Percentiles rank a stretch among this genome's conserved stretches.
phyloP scores from a whole-genome alignment of 306 rosid species.

The Styphnolobium japonicum region DNA sequence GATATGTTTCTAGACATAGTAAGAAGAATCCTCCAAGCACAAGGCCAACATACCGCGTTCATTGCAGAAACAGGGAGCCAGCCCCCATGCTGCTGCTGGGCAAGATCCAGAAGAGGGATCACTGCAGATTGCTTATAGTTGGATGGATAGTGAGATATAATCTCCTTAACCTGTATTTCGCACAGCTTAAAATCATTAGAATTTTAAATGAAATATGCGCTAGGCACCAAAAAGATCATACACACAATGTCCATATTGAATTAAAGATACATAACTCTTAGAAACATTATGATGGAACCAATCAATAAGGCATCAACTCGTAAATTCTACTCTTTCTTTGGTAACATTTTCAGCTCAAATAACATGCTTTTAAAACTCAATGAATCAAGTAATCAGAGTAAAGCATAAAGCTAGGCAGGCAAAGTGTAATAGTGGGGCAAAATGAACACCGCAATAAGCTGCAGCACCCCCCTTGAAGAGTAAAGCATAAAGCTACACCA shows the following conservation, averaged over 20 bases:
- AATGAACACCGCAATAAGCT: not conserved
- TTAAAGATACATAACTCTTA: constrained; percentile 7
- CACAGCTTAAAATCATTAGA: constrained; percentile 15
- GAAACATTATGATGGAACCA: constrained; percentile 1
- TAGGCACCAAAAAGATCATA: not conserved
- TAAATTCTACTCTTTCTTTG: not conserved
- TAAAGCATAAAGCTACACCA: too few species aligned
- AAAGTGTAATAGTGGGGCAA: not conserved
- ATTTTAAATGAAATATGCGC: not conserved
- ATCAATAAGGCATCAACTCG: constrained; percentile 2
- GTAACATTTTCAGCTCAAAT: not conserved
- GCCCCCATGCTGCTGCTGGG: constrained; percentile 99
- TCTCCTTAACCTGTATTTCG: constrained; percentile 69
- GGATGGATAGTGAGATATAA: constrained; percentile 91
- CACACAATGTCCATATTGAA: not conserved
- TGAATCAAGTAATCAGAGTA: not conserved
- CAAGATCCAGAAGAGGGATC: constrained; percentile 95
- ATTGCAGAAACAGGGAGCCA: constrained; percentile 99
- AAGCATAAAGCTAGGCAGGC: not conserved
- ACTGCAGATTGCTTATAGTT: constrained; percentile 98
- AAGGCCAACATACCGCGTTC: constrained; percentile 73
- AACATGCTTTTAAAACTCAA: not conserved
- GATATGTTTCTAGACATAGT: not conserved
- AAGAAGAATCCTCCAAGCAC: constrained; percentile 8
- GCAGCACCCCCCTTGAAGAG: not conserved